Conservation (phyloP, 768 basidiomycete genomes). For the Rossbeevera mucosa region DNA sequence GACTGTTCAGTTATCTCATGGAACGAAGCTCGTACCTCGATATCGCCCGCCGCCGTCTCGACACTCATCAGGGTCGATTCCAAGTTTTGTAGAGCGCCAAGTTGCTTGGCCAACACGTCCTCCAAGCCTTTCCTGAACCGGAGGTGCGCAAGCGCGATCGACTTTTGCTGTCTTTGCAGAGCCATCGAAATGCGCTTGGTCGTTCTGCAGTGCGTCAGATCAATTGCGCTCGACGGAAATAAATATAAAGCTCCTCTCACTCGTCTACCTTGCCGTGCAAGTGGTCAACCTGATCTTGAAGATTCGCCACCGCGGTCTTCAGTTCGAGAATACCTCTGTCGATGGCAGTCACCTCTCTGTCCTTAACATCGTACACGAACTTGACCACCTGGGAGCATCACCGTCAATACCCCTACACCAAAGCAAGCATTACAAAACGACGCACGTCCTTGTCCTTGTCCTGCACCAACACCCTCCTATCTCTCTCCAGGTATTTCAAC, state of each 20-base stretch:
- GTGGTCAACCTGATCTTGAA: conserved; percentile 64
- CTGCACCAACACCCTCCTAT: conserved; percentile 57
- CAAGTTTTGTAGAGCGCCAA: conserved; percentile 68
- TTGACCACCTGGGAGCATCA: conserved; percentile 64
- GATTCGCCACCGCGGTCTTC: conserved; percentile 59
- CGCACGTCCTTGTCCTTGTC: conserved; percentile 68
- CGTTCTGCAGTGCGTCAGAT: conserved; percentile 41
- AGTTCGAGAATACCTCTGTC: conserved; percentile 82
- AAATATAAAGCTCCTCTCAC: conserved; percentile 38
- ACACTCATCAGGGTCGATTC: conserved; percentile 75
- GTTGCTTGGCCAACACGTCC: conserved; percentile 68
- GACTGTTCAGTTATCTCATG: neutral
- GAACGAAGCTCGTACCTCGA: conserved; percentile 55
- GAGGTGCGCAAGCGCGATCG: conserved; percentile 71
- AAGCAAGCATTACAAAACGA: neutral
- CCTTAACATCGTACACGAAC: conserved; percentile 45
- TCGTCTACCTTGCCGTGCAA: conserved; percentile 69
- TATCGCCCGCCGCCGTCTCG: conserved; percentile 84
- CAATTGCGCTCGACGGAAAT: neutral
- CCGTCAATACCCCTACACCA: neutral
- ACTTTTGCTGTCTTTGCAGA: conserved; percentile 65
- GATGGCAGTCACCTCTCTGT: conserved; percentile 59
- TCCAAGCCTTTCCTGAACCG: conserved; percentile 78
- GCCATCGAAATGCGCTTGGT: conserved; percentile 62
- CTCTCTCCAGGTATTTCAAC: conserved; percentile 74